Percentiles rank a stretch among this genome's conserved stretches.
These are phyloP conservation scores for Lumnitzera racemosa DNA, from an alignment of 345 rosid genomes.

Conservation along the genomic window DNA sequence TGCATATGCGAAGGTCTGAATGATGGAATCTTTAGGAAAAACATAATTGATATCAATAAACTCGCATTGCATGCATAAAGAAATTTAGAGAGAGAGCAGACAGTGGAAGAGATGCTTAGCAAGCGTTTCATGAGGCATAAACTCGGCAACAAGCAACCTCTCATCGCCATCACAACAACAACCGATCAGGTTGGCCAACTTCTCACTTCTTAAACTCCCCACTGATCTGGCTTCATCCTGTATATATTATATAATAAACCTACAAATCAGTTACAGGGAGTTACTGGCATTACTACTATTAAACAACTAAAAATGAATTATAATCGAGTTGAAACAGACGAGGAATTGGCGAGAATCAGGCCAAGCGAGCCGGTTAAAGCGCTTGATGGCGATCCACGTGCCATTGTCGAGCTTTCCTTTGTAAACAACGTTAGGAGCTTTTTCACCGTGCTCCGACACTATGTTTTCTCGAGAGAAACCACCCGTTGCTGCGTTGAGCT, in stretches of 20 bases:
- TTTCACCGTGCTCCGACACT: constrained; percentile 92
- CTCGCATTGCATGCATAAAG: too few species aligned
- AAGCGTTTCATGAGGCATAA: constrained; percentile 84
- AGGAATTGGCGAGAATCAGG: constrained; percentile 81
- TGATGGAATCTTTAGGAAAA: too few species aligned
- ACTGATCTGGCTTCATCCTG: constrained; percentile 94
- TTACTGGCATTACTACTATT: not conserved
- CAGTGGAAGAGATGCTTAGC: constrained; percentile 96
- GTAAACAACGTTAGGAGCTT: constrained; percentile 93
- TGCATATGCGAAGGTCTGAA: too few species aligned
- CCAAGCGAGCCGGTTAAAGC: constrained; percentile 88
- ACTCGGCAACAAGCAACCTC: constrained; percentile 89
- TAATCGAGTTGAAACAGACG: constrained; percentile 26
- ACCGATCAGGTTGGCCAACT: constrained; percentile 85
- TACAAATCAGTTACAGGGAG: not conserved
- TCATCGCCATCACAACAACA: constrained; percentile 87
- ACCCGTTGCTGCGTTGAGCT: constrained; percentile 73
- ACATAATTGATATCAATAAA: too few species aligned
- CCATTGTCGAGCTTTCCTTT: constrained; percentile 83
- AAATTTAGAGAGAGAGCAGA: constrained; percentile 18
- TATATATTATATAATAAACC: constrained; percentile 1
- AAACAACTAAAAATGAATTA: not conserved
- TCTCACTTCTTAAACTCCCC: constrained; percentile 66
- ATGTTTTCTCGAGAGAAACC: constrained; percentile 87
- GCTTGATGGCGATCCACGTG: constrained; percentile 76